A percentile compares a stretch with the other conserved stretches of the same genome.
phyloP scores from a whole-genome alignment of 1,284 basidiomycete genomes.

The Phlebopus sp. region DNA sequence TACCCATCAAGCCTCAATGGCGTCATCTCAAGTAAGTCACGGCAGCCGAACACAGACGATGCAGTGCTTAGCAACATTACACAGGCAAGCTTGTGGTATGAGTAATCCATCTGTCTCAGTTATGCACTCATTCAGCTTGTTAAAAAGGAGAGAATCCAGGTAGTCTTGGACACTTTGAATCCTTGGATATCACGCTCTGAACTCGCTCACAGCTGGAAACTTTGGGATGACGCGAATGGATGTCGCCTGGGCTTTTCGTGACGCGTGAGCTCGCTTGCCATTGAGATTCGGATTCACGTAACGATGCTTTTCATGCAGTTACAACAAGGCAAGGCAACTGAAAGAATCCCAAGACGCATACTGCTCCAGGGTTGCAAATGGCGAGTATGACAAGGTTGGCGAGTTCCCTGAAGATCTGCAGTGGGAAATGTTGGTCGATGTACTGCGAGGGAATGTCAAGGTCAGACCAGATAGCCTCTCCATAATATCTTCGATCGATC shows the following conservation, averaged over 20 bases:
- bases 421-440: constrained; percentile 82
- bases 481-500: background rate
- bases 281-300: background rate
- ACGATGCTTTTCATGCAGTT: constrained; percentile 26
- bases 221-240: constrained; percentile 39
- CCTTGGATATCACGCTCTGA: background rate
- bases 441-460: constrained; percentile 71
- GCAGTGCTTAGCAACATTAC: background rate
- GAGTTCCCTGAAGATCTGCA: constrained; percentile 73
- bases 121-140: background rate
- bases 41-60: background rate
- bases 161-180: background rate
- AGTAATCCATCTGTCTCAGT: constrained; percentile 1
- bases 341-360: constrained; percentile 70
- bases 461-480: constrained; percentile 25
- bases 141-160: constrained; percentile 9
- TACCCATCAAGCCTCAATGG: constrained; percentile 33
- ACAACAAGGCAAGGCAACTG: constrained; percentile 70
- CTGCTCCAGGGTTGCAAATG: constrained; percentile 52
- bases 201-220: constrained; percentile 7
- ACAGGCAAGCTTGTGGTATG: constrained; percentile 41
- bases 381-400: constrained; percentile 55
- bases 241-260: constrained; percentile 49
- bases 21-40: constrained; percentile 40
- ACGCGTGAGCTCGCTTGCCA: constrained; percentile 11